Evolutionary conservation across 306 rosid species (phyloP).

Genomic region (Quercus glauca): DNA sequence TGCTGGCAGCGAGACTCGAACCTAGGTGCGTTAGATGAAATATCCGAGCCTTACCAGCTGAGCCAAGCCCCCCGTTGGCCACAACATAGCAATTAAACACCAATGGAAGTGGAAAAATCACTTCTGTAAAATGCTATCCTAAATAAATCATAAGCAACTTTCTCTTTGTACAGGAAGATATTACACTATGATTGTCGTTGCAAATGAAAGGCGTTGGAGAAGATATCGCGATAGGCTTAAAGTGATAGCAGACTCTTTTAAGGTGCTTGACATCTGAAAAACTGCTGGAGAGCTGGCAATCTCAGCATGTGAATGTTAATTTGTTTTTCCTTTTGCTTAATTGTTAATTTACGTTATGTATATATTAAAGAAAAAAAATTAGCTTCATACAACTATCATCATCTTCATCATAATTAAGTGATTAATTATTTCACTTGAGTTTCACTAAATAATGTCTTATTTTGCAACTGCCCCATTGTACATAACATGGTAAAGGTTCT

Average conservation of each 20-base stretch:
- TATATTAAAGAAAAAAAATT: neutral
- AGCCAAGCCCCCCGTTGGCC: too few species aligned
- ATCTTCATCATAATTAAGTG: too few species aligned
- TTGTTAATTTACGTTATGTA: neutral
- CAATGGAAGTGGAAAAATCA: too few species aligned
- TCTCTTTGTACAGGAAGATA: conserved; percentile 57
- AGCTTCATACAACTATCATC: neutral
- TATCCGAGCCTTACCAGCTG: too few species aligned
- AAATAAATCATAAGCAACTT: conserved; percentile 4
- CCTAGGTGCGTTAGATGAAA: too few species aligned
- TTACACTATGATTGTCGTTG: conserved; percentile 81
- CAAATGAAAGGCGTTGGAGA: conserved; percentile 90
- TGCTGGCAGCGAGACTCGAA: too few species aligned
- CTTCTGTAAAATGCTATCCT: too few species aligned
- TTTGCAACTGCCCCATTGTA: neutral
- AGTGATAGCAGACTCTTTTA: conserved; percentile 94
- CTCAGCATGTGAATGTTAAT: neutral
- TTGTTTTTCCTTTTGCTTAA: neutral
- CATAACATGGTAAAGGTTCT: neutral
- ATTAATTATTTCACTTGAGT: neutral
- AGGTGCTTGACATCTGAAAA: conserved; percentile 65
- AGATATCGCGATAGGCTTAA: conserved; percentile 68
- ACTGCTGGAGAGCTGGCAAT: neutral
- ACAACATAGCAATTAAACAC: too few species aligned
- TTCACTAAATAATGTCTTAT: neutral